phyloP scores from a whole-genome alignment of 768 basidiomycete species.

The Russula lepida region DNA sequence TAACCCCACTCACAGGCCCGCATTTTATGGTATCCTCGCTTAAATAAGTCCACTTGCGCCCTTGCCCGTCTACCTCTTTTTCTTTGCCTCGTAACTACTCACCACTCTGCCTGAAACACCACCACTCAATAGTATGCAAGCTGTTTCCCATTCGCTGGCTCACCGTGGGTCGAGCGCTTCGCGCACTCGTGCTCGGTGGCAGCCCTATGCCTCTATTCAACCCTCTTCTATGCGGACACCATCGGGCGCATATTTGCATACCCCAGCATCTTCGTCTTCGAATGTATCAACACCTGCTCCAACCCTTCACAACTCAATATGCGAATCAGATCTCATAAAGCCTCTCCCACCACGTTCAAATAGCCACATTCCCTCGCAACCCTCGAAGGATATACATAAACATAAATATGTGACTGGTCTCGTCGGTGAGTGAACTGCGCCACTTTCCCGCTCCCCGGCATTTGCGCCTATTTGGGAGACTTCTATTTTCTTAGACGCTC shows the following conservation, averaged over 20 bases:
- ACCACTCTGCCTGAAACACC: conserved; percentile 7
- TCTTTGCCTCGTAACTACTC: conserved; percentile 3
- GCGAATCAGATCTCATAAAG: conserved; percentile 29
- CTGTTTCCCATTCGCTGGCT: conserved; percentile 46
- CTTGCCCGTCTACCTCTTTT: background rate
- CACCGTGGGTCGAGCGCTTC: conserved; percentile 60
- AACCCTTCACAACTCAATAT: conserved; percentile 21
- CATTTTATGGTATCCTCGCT: conserved; percentile 9
- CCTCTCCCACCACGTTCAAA: conserved; percentile 24
- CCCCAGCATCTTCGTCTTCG: conserved; percentile 18
- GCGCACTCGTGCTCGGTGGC: conserved; percentile 69
- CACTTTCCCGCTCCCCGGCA: conserved; percentile 2
- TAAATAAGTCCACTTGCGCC: conserved; percentile 13
- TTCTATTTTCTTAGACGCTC: conserved; percentile 7
- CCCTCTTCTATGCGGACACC: conserved; percentile 33
- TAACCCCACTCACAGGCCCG: conserved; percentile 1
- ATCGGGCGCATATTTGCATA: conserved; percentile 28
- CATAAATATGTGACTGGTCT: conserved; percentile 56
- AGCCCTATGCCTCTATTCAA: conserved; percentile 49
- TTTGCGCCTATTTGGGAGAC: conserved; percentile 1
- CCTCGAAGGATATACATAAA: conserved; percentile 40
- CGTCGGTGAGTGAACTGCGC: conserved; percentile 47
- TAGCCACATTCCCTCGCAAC: conserved; percentile 24
- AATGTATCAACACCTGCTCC: conserved; percentile 22
- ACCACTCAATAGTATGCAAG: conserved; percentile 25